Evolutionary conservation across 345 rosid genomes (phyloP), one percentile per base, ranked within the genome.

Genomic region (Xanthoceras sorbifolium): DNA sequence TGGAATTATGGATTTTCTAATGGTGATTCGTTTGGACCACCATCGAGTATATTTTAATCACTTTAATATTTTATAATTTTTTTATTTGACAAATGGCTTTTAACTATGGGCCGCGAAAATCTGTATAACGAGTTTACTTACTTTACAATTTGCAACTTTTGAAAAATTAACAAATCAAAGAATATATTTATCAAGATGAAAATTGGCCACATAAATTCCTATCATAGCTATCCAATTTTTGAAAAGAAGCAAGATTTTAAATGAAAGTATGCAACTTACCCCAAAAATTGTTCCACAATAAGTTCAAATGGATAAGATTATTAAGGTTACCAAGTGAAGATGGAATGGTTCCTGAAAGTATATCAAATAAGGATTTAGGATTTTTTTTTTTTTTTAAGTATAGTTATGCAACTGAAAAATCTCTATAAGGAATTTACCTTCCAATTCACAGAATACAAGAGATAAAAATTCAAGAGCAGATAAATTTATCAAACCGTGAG

Each of bases 401-500:
- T 0, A 8, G 42, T n/a, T n/a, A n/a, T n/a, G n/a, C n/a, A n/a
- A n/a, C n/a, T n/a, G n/a, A 10, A 38, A 38, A 38, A 38, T 38
- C 42, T 38, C 9, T 38, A 0, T 17, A 63, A 31, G 32, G 63
- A 81, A 57, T 54, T 72, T 67, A 17, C 81, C 84, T 9, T 0
- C 72, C 44, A 73, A 38, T 0, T 6, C 23, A 12, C 78, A 77
- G 0, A 17, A 3, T 0, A 0, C 14, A 32, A 78, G 64, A 0
- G 14, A 4, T 9, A 81, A 68, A 17, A 34, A 64, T 10, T 57
- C 69, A 28, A 81, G 48, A 38, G 75, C 74, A 26, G 81, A 77
- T 46, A 61, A n/a, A 29, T 72, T 77, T 0, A 55, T 20, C 48
- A 71, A 44, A 0, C 5, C 28, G 0, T 55, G 5, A 0, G 29